Evolutionary conservation across 2,329 filamentous ascomycete species (phyloP), one percentile per base, ranked within the genome.

Genomic region (Penicillium sp.): DNA sequence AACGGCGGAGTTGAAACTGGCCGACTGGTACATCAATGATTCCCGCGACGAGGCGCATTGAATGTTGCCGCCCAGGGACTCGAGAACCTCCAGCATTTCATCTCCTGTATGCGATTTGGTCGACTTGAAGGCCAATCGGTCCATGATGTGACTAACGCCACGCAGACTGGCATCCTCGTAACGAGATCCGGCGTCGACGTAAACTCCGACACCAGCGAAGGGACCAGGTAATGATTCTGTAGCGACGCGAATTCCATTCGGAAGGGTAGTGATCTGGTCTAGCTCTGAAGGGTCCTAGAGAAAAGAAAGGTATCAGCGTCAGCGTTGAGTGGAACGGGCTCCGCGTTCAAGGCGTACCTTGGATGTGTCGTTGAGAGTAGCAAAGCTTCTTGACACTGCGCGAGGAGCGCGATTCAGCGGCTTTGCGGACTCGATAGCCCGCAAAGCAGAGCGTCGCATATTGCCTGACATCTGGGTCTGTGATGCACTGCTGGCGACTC

Each of bases 11-110:
- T 98, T 98, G 80, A 98, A 98, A 24, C 90, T 96, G 22, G 93
- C 93, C 1, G 89, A 88, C 70, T 98, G 93, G 75, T 98, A 98
- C 93, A 98, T 98, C 72, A 98, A 81, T 46, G 89, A 89, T 71
- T 98, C 93, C 55, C 93, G 80, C 1, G 89, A 95, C 1, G 90
- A 96, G 9, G 91, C 90, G 72, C 93, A 98, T 72, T 97, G 90
- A 49, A 98, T 91, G 67, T 96, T 96, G 26, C 93, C 93, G 28
- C 93, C 93, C 3, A 98, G 76, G 0, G 84, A 85, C 70, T 97
- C 93, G 27, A 96, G 79, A 27, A 84, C 77, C 69, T 95, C 89
- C 16, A 95, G 75, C 83, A 97, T 93, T 58, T 89, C 77, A 69
- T 96, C 90, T 46, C 84, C 82, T 0, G 81, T 81, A 50, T 84